These are phyloP conservation scores for Aureobasidium sp. DNA, from an alignment of 2,329 filamentous ascomycete genomes.

Conservation along the genomic window DNA sequence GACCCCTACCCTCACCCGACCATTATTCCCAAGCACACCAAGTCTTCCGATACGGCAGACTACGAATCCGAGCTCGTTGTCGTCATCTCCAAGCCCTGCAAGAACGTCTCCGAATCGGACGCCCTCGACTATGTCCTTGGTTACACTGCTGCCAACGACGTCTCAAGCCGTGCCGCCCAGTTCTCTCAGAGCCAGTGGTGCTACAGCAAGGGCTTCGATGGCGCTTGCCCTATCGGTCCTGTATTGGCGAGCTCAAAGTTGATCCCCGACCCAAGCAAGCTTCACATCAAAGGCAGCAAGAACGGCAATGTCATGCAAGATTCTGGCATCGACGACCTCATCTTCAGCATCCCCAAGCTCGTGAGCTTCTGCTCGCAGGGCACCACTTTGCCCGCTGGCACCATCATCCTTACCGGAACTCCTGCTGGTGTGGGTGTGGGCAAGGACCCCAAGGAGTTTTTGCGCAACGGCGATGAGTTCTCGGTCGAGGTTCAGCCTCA, in stretches of 20 bases:
- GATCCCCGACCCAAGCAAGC: slow-evolving; percentile 36
- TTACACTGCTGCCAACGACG: slow-evolving; percentile 58
- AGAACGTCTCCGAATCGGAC: slow-evolving; percentile 51
- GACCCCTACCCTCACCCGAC: slow-evolving; percentile 48
- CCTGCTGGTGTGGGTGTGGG: slow-evolving; percentile 37
- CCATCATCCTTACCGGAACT: slow-evolving; percentile 39
- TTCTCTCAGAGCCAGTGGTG: slow-evolving; percentile 50
- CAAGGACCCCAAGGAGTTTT: slow-evolving; percentile 36
- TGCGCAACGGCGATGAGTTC: slow-evolving; percentile 43
- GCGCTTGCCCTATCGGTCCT: slow-evolving; percentile 46
- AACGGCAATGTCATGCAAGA: slow-evolving; percentile 49
- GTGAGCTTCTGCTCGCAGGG: slow-evolving; percentile 36
- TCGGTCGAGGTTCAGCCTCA: slow-evolving; percentile 43
- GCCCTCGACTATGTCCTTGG: slow-evolving; percentile 56
- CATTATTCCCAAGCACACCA: slow-evolving; percentile 48
- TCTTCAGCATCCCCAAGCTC: slow-evolving; percentile 45
- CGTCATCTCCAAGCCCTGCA: slow-evolving; percentile 46
- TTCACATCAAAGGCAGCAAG: slow-evolving; percentile 36
- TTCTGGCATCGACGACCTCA: slow-evolving; percentile 42
- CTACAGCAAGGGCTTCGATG: slow-evolving; percentile 55
- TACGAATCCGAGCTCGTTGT: slow-evolving; percentile 55
- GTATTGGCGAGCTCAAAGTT: slow-evolving; percentile 18
- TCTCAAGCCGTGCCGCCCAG: slow-evolving; percentile 54
- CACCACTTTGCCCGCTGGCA: slow-evolving; percentile 37
- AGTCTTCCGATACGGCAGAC: slow-evolving; percentile 49